Percentiles rank a stretch among this genome's conserved stretches.
These are phyloP conservation scores for Torulaspora gathmanii DNA, from an alignment of 805 yeast species.

Conservation along the genomic window DNA sequence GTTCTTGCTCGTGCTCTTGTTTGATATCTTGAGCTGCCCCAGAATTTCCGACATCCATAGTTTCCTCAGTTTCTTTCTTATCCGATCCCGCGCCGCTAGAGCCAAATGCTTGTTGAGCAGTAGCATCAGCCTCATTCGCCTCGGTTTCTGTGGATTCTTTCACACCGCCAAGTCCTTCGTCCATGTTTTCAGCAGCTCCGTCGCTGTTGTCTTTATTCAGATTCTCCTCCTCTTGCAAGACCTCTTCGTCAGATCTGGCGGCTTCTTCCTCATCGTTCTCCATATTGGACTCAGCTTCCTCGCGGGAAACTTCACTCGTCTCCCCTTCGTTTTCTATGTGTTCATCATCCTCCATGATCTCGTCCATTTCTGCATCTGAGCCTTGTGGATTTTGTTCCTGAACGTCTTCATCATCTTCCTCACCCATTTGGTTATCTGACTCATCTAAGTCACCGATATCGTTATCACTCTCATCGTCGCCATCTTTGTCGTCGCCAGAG, in stretches of 20 bases:
- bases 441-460: constrained; percentile 36
- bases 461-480: constrained; percentile 43
- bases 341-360: constrained; percentile 6
- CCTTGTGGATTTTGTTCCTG: constrained; percentile 34
- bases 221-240: constrained; percentile 29
- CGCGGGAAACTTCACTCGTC: constrained; percentile 33
- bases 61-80: constrained; percentile 47
- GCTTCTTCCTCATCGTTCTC: constrained; percentile 33
- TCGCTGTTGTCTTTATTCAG: constrained; percentile 33
- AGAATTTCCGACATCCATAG: constrained; percentile 63
- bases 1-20: constrained; percentile 39
- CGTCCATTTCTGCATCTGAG: constrained; percentile 30
- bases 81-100: constrained; percentile 62
- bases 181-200: constrained; percentile 41
- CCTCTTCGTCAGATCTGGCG: constrained; percentile 35
- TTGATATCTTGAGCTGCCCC: constrained; percentile 50
- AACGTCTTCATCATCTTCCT: constrained; percentile 38
- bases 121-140: constrained; percentile 51
- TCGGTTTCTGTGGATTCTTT: constrained; percentile 42
- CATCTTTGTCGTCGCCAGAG: constrained; percentile 53
- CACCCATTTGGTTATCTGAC: constrained; percentile 56
- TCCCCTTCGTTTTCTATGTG: constrained; percentile 29
- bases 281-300: constrained; percentile 29
- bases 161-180: constrained; percentile 55
- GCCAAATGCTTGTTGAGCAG: constrained; percentile 56